Percentiles rank a stretch among this genome's conserved stretches.
These are phyloP conservation scores for Microbotryomycetes sp. DNA, from an alignment of 1,284 basidiomycete species.

Conservation along the genomic window DNA sequence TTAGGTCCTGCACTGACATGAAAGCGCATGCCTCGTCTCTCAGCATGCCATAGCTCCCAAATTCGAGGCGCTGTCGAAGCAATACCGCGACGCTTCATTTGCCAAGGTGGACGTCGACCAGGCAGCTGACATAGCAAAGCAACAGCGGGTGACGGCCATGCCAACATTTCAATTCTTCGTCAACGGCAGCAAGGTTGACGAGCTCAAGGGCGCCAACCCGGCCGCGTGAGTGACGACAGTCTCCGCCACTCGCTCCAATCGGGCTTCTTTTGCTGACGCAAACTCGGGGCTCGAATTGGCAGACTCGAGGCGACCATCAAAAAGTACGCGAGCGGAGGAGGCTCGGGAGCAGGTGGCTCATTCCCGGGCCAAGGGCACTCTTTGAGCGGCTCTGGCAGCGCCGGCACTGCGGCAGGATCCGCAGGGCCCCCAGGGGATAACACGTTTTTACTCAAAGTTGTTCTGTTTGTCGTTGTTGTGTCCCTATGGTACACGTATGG, in stretches of 20 bases:
- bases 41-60: constrained; percentile 27
- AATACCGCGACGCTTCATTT: constrained; percentile 1
- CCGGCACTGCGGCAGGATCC: constrained; percentile 2
- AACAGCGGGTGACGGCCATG: constrained; percentile 19
- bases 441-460: neutral
- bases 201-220: constrained; percentile 16
- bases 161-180: constrained; percentile 26
- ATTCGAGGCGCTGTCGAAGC: constrained; percentile 16
- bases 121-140: constrained; percentile 3
- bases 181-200: constrained; percentile 16
- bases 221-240: neutral
- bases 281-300: neutral
- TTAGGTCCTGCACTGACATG: too few species aligned
- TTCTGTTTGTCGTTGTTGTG: neutral
- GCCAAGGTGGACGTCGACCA: neutral
- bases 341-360: neutral
- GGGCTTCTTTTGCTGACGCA: neutral
- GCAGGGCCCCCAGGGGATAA: constrained; percentile 1
- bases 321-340: neutral
- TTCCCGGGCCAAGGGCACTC: constrained; percentile 23
- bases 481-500: constrained; percentile 7
- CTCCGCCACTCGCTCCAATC: neutral
- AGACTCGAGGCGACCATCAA: constrained; percentile 22
- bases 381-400: constrained; percentile 10
- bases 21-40: too few species aligned